These are phyloP conservation scores for Plasmodium relictum DNA, from an alignment of 169 alveolate genomes.

Conservation along the genomic window DNA sequence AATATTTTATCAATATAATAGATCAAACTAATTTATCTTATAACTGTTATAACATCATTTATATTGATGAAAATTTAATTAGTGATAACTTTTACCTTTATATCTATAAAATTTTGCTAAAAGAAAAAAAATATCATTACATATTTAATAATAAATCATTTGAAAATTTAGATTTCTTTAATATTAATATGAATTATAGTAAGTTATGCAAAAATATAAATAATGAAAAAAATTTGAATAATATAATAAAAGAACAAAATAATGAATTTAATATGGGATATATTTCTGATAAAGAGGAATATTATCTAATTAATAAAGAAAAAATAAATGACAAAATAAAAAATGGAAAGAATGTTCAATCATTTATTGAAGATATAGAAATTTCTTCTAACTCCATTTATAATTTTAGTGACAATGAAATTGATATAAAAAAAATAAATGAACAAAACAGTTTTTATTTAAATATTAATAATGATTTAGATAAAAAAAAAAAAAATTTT, in stretches of 20 bases:
- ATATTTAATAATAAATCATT: slow-evolving; percentile 27
- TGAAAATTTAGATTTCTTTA: slow-evolving; percentile 23
- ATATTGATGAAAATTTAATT: slow-evolving; percentile 34
- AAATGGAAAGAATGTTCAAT: not conserved
- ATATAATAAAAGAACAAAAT: not conserved
- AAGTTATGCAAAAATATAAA: slow-evolving; percentile 6
- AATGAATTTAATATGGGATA: not conserved
- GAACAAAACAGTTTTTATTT: slow-evolving; percentile 24
- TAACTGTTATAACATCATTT: slow-evolving; percentile 50
- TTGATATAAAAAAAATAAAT: slow-evolving; percentile 52
- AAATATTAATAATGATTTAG: not conserved
- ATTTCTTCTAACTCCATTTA: slow-evolving; percentile 43
- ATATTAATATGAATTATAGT: slow-evolving; percentile 11
- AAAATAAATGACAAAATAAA: not conserved
- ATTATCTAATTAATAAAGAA: not conserved
- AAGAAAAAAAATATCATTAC: slow-evolving; percentile 48
- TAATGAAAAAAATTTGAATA: not conserved
- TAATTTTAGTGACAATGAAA: slow-evolving; percentile 22
- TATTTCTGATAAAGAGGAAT: not conserved
- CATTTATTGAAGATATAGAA: slow-evolving; percentile 17
- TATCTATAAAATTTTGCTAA: slow-evolving; percentile 28
- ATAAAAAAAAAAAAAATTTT: slow-evolving; percentile 12
- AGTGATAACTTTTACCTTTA: slow-evolving; percentile 54
- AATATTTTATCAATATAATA: slow-evolving; percentile 19
- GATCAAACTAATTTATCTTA: slow-evolving; percentile 23